Percentiles rank a stretch among this genome's conserved stretches.
These are phyloP conservation scores for Mucor velutinosus DNA, from an alignment of 371 early-diverging fungal genomes.

Conservation along the genomic window DNA sequence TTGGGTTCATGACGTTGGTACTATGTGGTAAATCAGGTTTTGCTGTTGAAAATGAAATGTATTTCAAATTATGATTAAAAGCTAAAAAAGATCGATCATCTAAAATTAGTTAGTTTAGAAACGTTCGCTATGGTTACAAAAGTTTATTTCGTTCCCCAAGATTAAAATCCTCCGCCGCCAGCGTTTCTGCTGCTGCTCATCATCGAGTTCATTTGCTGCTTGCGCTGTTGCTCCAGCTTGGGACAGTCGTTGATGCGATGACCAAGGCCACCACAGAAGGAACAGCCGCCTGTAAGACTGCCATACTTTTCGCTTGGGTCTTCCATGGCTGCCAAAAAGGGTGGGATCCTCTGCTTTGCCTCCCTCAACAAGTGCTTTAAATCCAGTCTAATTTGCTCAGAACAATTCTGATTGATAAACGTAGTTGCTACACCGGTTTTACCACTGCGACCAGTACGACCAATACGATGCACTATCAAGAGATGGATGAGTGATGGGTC, in stretches of 20 bases:
- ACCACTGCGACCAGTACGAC: constrained; percentile 98
- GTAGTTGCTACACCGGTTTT: constrained; percentile 96
- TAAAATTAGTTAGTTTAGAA: not conserved
- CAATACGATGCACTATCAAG: constrained; percentile 87
- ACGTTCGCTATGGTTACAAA: not conserved
- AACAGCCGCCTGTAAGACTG: constrained; percentile 80
- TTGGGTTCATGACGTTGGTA: not conserved
- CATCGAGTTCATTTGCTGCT: constrained; percentile 59
- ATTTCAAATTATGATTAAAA: not conserved
- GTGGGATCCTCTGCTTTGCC: constrained; percentile 93
- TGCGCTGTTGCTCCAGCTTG: constrained; percentile 75
- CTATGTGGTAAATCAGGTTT: not conserved
- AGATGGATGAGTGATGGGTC: not conserved
- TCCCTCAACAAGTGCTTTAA: constrained; percentile 91
- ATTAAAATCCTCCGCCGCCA: constrained; percentile 46
- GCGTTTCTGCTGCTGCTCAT: constrained; percentile 40
- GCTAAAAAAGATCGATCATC: not conserved
- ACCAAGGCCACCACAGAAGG: constrained; percentile 94
- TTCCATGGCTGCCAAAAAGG: constrained; percentile 79
- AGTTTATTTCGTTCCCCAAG: not conserved
- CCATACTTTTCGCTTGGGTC: constrained; percentile 88
- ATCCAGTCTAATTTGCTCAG: constrained; percentile 89
- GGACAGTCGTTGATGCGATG: constrained; percentile 93
- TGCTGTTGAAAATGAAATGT: not conserved
- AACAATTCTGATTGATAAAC: constrained; percentile 88